Percentiles rank a stretch among this genome's conserved stretches.
These are phyloP conservation scores for Rubia yunnanensis DNA, from an alignment of 257 asterid species.

Conservation along the genomic window DNA sequence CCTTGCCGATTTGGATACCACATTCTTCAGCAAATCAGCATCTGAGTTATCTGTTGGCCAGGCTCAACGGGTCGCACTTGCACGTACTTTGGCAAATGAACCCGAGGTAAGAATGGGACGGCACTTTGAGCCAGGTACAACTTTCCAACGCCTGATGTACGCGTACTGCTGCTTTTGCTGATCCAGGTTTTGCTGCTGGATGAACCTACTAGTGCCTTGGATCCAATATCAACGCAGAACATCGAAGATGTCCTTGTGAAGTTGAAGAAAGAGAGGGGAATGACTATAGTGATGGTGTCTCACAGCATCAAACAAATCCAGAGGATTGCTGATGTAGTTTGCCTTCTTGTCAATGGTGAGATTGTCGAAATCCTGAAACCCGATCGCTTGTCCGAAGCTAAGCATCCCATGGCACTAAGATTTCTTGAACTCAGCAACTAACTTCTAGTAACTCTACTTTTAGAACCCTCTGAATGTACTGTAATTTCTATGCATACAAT, in stretches of 20 bases:
- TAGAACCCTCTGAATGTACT: neutral
- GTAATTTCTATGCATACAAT: neutral
- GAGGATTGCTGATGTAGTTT: constrained; percentile 63
- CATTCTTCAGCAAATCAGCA: constrained; percentile 55
- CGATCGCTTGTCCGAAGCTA: constrained; percentile 53
- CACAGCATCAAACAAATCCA: constrained; percentile 70
- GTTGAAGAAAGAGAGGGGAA: constrained; percentile 47
- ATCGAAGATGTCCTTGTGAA: constrained; percentile 56
- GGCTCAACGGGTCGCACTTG: constrained; percentile 86
- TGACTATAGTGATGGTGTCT: constrained; percentile 60
- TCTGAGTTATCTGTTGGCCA: constrained; percentile 80
- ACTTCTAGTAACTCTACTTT: neutral
- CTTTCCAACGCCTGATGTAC: neutral
- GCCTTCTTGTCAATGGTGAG: constrained; percentile 62
- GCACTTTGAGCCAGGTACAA: neutral
- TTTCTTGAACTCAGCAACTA: constrained; percentile 66
- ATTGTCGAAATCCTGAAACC: constrained; percentile 64
- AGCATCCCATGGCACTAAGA: constrained; percentile 69
- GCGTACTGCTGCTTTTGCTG: neutral
- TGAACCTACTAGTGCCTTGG: constrained; percentile 85
- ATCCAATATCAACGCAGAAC: constrained; percentile 73
- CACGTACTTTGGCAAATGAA: constrained; percentile 73
- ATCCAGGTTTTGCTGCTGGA: constrained; percentile 64
- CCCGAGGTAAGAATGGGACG: constrained; percentile 41
- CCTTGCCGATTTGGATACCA: constrained; percentile 65